These are phyloP conservation scores for Clonostachys byssicola DNA, from an alignment of 2,329 filamentous ascomycete species.

Conservation along the genomic window DNA sequence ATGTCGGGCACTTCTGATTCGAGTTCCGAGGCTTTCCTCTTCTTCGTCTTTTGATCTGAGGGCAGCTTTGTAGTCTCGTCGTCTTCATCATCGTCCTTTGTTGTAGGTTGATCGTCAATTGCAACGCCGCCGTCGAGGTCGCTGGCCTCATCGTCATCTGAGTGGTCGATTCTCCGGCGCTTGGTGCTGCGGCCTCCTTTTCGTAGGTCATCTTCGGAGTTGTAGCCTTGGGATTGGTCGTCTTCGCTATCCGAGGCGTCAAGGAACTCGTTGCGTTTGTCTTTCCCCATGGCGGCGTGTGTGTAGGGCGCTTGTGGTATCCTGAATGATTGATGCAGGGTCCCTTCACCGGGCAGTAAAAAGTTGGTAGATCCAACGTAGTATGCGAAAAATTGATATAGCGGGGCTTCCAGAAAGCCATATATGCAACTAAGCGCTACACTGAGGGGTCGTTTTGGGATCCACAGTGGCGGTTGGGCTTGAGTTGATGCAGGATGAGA, in stretches of 20 bases:
- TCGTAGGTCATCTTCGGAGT: constrained; percentile 66
- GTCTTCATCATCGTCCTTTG: constrained; percentile 8
- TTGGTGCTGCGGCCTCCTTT: constrained; percentile 62
- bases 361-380: no score
- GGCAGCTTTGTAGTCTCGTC: constrained; percentile 12
- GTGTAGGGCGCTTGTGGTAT: background rate
- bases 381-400: no score
- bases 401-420: no score
- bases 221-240: constrained; percentile 53
- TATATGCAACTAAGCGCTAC: no score
- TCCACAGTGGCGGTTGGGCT: no score
- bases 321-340: no score
- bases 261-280: constrained; percentile 71
- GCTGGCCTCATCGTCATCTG: constrained; percentile 29
- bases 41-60: constrained; percentile 11
- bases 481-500: no score
- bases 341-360: no score
- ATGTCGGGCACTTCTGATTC: background rate
- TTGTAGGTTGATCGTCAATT: constrained; percentile 5
- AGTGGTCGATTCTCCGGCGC: constrained; percentile 52
- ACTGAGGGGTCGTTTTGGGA: no score
- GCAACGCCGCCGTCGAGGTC: constrained; percentile 7
- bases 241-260: constrained; percentile 56
- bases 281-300: constrained; percentile 50
- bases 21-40: background rate